phyloP scores from a whole-genome alignment of 176 grass and related monocot species.

The Tillandsia fasciculata region DNA sequence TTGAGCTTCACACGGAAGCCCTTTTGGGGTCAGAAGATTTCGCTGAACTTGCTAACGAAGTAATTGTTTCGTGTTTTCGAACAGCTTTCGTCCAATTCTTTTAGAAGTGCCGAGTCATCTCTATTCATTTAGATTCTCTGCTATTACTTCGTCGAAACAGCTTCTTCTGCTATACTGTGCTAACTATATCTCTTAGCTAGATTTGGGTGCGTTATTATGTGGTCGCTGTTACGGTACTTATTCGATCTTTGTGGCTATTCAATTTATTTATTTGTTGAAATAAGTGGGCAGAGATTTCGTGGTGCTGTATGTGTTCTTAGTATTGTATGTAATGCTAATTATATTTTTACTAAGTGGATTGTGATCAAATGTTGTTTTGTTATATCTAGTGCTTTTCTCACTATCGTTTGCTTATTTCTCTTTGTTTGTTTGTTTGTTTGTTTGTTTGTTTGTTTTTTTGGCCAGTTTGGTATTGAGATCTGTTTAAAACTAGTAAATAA shows the following conservation, averaged over 20 bases:
- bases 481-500: too few species aligned
- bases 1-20: not conserved
- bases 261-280: not conserved
- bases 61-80: not conserved
- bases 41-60: not conserved
- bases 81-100: not conserved
- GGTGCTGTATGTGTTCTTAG: not conserved
- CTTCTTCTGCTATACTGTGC: not conserved
- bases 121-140: not conserved
- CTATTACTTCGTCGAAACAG: not conserved
- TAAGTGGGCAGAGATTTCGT: not conserved
- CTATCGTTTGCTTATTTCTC: too few species aligned
- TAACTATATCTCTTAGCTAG: slow-evolving; percentile 7
- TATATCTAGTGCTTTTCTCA: too few species aligned
- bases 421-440: too few species aligned
- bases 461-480: too few species aligned
- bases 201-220: not conserved
- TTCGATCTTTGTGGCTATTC: not conserved
- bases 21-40: not conserved
- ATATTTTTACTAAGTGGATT: too few species aligned
- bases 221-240: not conserved
- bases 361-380: too few species aligned
- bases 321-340: not conserved
- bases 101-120: not conserved
- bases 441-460: too few species aligned